Base-by-base conservation (phyloP, 2,329 filamentous ascomycete genomes). In the Penicillium sp. region DNA sequence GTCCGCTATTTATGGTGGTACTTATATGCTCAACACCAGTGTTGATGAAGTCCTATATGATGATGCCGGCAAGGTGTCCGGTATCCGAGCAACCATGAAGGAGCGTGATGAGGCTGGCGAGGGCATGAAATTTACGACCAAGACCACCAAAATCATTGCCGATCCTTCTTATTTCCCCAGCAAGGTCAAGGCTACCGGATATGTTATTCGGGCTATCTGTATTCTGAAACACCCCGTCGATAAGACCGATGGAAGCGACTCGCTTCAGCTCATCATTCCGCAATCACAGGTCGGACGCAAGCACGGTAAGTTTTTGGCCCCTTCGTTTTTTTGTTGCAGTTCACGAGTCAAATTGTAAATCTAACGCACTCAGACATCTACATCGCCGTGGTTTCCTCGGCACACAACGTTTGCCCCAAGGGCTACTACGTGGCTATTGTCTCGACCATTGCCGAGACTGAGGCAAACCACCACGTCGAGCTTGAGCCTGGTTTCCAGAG, bases 351-450 rank as follows among this genome's bases (percentile, higher is more conserved):
- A 30, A 18, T n/a, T 7, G 14, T 9, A 12, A 26, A 35, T 18
- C 48, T 59, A 30, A 66, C 71, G 23, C 69, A 53, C 12, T 35
- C 62, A 94, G 91, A 97, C 71, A 92, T 99, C 70, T 99, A 99
- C 82, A 88, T 99, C 70, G 93, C 94, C 57, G 89, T 94, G 73
- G 91, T 99, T 59, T 97, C 92, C 1, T 91, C 90, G 40, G 90
- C 92, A 38, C 95, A 99, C 81, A 97, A 96, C 68, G 95, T 99
- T 66, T 97, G 93, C 80, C 94, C 95, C 68, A 96, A 96, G 83
- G 93, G 93, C 60, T 97, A 97, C 84, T 99, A 95, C 81, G 91
- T 99, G 66, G 94, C 94, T 67, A 99, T 97, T 60, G 93, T 99
- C 63, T 96, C 91, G 48, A 99, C 94, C 59, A 97, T 99, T 70